A percentile compares a stretch with the other conserved stretches of the same genome.
These are phyloP conservation scores for Escovopsis sp. DNA, from an alignment of 2,329 filamentous ascomycete genomes.

Conservation along the genomic window DNA sequence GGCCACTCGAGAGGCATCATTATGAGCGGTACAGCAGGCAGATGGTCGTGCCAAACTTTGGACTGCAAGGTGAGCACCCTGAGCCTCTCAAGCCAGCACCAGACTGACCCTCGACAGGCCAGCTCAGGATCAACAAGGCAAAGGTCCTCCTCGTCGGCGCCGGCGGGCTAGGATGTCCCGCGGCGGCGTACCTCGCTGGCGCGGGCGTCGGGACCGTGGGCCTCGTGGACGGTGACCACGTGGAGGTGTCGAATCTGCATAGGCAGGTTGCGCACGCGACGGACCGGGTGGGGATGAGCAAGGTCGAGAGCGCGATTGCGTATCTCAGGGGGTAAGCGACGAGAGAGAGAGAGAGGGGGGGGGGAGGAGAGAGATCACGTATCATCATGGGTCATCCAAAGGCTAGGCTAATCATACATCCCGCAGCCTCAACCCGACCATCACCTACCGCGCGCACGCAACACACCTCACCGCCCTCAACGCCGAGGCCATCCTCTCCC, in stretches of 20 bases:
- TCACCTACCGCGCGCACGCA: conserved; percentile 46
- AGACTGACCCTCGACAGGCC: conserved; percentile 35
- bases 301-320: conserved; percentile 62
- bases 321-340: conserved; percentile 36
- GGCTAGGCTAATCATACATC: no score
- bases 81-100: no score
- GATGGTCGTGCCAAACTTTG: conserved; percentile 73
- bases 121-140: conserved; percentile 54
- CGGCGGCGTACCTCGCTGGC: conserved; percentile 81
- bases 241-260: conserved; percentile 84
- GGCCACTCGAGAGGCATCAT: conserved; percentile 57
- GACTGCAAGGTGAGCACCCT: conserved; percentile 65
- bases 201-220: conserved; percentile 75
- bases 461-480: conserved; percentile 53
- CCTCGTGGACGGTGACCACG: conserved; percentile 72
- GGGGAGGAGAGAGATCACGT: conserved; percentile 52
- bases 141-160: conserved; percentile 71
- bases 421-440: conserved; percentile 57
- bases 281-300: conserved; percentile 53
- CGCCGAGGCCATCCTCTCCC: conserved; percentile 46
- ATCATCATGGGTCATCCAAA: conserved; percentile 32
- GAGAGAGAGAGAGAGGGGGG: no score
- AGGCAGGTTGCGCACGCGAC: conserved; percentile 75
- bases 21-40: conserved; percentile 82
- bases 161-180: conserved; percentile 82